Evolutionary conservation across 208 protist species (phyloP).

Genomic region (Trypanosoma theileri): DNA sequence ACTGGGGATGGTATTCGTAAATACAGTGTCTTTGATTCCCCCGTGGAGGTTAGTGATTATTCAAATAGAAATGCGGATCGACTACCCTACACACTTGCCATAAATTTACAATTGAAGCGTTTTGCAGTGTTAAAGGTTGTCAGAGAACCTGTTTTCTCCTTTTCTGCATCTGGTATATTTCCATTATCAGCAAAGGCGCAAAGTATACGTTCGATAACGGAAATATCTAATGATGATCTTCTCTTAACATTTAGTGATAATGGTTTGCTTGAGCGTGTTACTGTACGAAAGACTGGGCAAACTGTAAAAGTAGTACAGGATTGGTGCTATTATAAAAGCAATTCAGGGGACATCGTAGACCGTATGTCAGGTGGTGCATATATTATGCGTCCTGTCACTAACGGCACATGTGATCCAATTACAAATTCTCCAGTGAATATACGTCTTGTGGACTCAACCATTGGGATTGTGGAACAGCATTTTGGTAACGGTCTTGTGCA

Average conservation of each 20-base stretch:
- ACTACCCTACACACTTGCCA: conserved; percentile 8
- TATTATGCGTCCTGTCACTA: conserved; percentile 19
- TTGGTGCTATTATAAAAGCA: conserved; percentile 22
- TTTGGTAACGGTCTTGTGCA: conserved; percentile 16
- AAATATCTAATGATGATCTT: conserved; percentile 6
- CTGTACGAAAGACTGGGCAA: background rate
- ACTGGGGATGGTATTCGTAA: background rate
- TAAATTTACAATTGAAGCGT: background rate
- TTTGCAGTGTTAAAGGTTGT: background rate
- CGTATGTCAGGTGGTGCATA: conserved; percentile 16
- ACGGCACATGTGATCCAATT: conserved; percentile 3
- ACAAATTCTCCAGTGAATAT: background rate
- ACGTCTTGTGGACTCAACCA: background rate
- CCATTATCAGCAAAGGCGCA: background rate
- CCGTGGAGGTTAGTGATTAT: conserved; percentile 16
- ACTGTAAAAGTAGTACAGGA: conserved; percentile 8
- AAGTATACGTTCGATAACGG: background rate
- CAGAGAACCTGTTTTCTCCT: background rate
- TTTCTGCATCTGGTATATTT: background rate
- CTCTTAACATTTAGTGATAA: background rate
- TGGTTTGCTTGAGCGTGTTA: conserved; percentile 2
- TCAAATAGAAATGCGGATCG: conserved; percentile 1
- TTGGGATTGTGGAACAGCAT: conserved; percentile 16
- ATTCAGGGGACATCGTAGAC: background rate
- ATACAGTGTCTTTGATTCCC: conserved; percentile 8